Conservation (phyloP, 148 eudicot species). For the Diospyros kaki region DNA sequence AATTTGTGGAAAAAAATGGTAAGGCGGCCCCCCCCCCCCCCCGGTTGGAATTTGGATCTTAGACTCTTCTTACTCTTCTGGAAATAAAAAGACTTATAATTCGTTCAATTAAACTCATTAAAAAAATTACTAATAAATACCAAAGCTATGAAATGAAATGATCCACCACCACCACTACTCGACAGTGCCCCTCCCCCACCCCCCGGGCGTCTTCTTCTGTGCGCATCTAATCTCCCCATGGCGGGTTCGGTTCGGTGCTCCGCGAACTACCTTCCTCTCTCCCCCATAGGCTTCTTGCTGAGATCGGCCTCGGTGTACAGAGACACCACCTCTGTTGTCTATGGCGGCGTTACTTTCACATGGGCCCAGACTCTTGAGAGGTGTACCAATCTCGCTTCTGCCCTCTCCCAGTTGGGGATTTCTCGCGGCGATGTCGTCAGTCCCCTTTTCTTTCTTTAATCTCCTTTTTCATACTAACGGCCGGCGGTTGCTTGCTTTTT, state of each 20-base stretch:
- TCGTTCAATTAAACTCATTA: no score
- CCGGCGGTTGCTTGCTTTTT: neutral
- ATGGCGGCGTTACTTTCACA: constrained; percentile 30
- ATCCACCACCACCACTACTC: no score
- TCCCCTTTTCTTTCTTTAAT: neutral
- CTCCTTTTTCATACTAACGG: neutral
- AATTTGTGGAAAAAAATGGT: no score
- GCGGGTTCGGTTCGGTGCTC: constrained; percentile 31
- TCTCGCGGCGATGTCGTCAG: constrained; percentile 41
- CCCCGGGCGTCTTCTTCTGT: no score
- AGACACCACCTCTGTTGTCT: constrained; percentile 29
- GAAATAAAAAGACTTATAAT: no score
- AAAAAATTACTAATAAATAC: no score
- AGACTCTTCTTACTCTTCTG: no score
- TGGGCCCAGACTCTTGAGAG: constrained; percentile 39
- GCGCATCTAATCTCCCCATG: constrained; percentile 13
- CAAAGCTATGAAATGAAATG: no score
- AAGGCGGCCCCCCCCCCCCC: no score
- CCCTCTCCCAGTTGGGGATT: constrained; percentile 25
- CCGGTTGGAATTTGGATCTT: no score
- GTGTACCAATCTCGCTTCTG: constrained; percentile 41
- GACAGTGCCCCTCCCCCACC: no score
- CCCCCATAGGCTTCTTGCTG: constrained; percentile 43
- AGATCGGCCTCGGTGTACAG: constrained; percentile 37
- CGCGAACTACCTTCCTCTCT: constrained; percentile 37